Evolutionary conservation across 2,329 filamentous ascomycete species (phyloP), one percentile per base, ranked within the genome.

Genomic region (Didymella glomerata): DNA sequence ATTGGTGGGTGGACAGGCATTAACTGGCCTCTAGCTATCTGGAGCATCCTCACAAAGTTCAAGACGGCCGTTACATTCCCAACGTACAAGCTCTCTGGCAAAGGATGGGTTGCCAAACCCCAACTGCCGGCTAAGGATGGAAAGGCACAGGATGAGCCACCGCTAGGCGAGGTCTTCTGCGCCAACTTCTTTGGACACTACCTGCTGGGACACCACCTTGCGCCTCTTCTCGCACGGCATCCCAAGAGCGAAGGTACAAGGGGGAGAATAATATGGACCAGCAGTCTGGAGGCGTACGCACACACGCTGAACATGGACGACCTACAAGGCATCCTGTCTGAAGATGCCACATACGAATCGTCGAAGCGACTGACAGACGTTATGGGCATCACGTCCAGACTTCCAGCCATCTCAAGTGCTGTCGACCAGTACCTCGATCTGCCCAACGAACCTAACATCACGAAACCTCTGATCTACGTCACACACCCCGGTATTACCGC

Each of bases 141-240:
- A 25, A 65, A 65, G 22, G 63, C 63, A 48, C 65, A 65, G 46
- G 67, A 77, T 9, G 85, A 88, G 57, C 88, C 89, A 0, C 79
- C 81, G 5, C 80, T 99, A 0, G 93, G 92, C 3, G 84, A 92
- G 66, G 87, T 97, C 18, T 99, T 98, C 75, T 90, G 89, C 74
- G 90, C 94, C 48, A 98, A 98, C 73, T 85, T 97, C 28, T 98
- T 99, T 73, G 95, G 95, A 0, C 95, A 99, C 79, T 98, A 99
- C 75, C 80, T 97, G 71, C 86, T 99, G 24, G 86, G 87, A 16
- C 93, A 97, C 76, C 87, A 89, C 71, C 84, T 98, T 11, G 84
- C 90, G 66, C 90, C 92, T 0, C 81, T 97, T 11, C 84, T 99
- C 41, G 66, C 67, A 79, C 81, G 68, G 81, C 86, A 49, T 72